phyloP scores from a whole-genome alignment of 108 stramenopile species.

The Pseudonitzschia pungens region DNA sequence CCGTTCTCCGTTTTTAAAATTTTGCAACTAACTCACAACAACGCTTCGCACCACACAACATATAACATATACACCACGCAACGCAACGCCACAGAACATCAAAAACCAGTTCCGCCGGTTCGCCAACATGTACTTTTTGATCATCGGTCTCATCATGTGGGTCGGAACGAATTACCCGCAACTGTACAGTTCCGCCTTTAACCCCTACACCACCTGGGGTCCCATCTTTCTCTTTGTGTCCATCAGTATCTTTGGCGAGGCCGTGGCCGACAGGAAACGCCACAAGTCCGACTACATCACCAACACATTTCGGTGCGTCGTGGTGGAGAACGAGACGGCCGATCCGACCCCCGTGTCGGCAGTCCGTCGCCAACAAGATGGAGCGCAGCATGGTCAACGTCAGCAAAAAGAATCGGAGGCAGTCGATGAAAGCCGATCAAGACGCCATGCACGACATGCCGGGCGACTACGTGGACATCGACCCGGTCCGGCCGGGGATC shows the following conservation, averaged over 20 bases:
- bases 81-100: constrained; percentile 47
- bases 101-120: constrained; percentile 81
- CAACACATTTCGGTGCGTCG: constrained; percentile 70
- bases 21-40: not conserved
- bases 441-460: constrained; percentile 25
- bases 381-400: not conserved
- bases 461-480: constrained; percentile 51
- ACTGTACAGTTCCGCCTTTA: constrained; percentile 84
- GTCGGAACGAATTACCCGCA: constrained; percentile 79
- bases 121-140: constrained; percentile 96
- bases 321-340: constrained; percentile 20
- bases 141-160: constrained; percentile 91
- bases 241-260: constrained; percentile 90
- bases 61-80: not conserved
- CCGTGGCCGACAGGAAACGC: constrained; percentile 82
- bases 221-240: constrained; percentile 88
- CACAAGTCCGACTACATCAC: constrained; percentile 83
- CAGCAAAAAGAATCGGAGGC: not conserved
- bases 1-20: not conserved
- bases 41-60: constrained; percentile 1
- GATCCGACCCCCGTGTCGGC: not conserved
- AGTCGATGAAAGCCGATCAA: not conserved
- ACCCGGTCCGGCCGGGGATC: too few relatives aligned
- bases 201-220: constrained; percentile 92
- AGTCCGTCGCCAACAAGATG: not conserved